Base-by-base conservation (phyloP, 192 early-diverging fungal species). In the Neocallimastix lanati region DNA sequence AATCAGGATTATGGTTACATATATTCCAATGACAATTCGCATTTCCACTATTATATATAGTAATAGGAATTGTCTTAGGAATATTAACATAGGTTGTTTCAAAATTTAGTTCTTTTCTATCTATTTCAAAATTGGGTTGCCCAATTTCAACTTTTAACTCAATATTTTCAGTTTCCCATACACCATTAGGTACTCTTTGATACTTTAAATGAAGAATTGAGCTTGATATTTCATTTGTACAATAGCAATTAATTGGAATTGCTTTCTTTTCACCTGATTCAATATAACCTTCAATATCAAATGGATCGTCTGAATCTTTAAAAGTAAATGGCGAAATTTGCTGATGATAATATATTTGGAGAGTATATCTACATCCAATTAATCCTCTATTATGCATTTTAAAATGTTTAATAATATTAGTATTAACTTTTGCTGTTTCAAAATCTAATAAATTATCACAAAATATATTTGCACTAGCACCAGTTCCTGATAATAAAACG, bases 81-180 rank as follows among this genome's bases (percentile, higher is more conserved):
- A 91, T 84, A 80, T 85, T 85, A 28, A 91, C 87, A 78, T 90
- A 91, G 1, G 89, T 89, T 12, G 88, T 88, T 76, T 86, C 85
- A 82, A 91, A 91, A 78, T 91, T 89, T 6, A 91, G 78, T 78
- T 90, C 90, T 35, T 82, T 80, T 16, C 83, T 84, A n/a, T 85
- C 78, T 30, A 90, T 76, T n/a, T 82, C 78, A 81, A 91, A 90
- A 29, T 86, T 82, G 25, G 90, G 90, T 35, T 87, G 81, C 14
- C 90, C 90, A 33, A 87, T 83, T 77, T 86, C 83, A 29, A 91
- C 85, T 30, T 82, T 29, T 21, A 91, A 78, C 12, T 86, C 86
- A 27, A 91, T 79, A 25, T 76, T 29, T 25, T 83, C 36, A 16
- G 82, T 76, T 50, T 89, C 86, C 85, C 85, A 86, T 9, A 81